Evolutionary conservation across 768 basidiomycete genomes (phyloP), one percentile per base, ranked within the genome.

Genomic region (Tricholoma matsutake): DNA sequence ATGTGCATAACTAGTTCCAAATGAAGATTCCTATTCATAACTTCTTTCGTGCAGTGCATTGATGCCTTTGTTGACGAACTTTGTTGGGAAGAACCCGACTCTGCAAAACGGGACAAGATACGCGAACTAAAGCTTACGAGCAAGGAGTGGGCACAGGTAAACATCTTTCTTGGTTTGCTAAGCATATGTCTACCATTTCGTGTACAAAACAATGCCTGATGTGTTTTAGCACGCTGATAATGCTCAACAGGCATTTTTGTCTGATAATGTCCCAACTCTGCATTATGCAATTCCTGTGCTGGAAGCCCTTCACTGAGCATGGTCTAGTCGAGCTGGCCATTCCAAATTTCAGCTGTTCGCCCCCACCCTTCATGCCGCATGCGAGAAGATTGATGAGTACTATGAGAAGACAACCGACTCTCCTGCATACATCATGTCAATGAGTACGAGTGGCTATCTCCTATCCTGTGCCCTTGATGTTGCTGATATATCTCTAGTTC

Each of bases 21-120:
- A 16, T n/a, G 25, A 11, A 8, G 22, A 29, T 41, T 49, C 56
- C 4, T 53, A 9, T 18, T 29, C 47, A n/a, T 29, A 55, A 54
- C 54, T 8, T 10, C 45, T 3, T 13, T 62, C 9, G 20, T 58
- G 31, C 34, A 70, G 70, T 57, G 62, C 58, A 61, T 75, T 52
- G 63, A 69, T 29, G 52, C 52, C 6, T 75, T 74, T 59, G 60
- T 75, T 7, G 54, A 65, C 37, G 63, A 71, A n/a, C 61, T 73
- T 9, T 39, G 47, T 14, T 57, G 32, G 6, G 64, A 68, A 47
- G 74, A 73, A 57, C 55, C 39, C 11, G 67, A 68, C 37, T 39
- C 10, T n/a, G n/a, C n/a, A n/a, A n/a, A n/a, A n/a, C n/a, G n/a
- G n/a, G n/a, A n/a, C n/a, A n/a, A n/a, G n/a, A n/a, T n/a, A n/a